A percentile compares a stretch with the other conserved stretches of the same genome.
Conservation (phyloP, 805 yeast species). For the Cyberlindnera samutprakarnensis region DNA sequence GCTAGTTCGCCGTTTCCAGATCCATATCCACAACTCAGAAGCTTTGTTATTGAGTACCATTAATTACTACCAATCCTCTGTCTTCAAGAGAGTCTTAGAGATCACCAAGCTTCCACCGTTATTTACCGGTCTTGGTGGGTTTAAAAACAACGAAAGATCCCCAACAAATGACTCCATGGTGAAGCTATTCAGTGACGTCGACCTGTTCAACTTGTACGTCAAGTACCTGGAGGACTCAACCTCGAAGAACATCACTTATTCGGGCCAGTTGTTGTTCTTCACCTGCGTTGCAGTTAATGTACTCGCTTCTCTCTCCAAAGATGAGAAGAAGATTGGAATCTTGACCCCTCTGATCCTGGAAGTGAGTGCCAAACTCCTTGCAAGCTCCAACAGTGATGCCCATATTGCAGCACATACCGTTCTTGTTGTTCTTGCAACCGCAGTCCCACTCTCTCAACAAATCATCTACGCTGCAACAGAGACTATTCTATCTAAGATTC, state of each 20-base stretch:
- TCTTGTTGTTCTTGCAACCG: conserved; percentile 67
- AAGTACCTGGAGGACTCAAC: conserved; percentile 39
- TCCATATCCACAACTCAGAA: conserved; percentile 77
- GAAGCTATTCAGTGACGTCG: conserved; percentile 66
- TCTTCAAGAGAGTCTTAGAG: conserved; percentile 70
- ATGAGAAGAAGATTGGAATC: conserved; percentile 36
- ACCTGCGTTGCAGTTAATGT: conserved; percentile 63
- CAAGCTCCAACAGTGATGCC: conserved; percentile 44
- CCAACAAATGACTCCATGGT: conserved; percentile 66
- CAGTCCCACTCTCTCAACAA: conserved; percentile 53
- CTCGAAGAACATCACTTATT: conserved; percentile 48
- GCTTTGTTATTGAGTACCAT: conserved; percentile 59
- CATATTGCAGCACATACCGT: conserved; percentile 82
- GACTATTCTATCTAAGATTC: conserved; percentile 44
- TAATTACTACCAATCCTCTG: conserved; percentile 71
- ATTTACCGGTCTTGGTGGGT: conserved; percentile 63
- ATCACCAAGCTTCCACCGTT: conserved; percentile 73
- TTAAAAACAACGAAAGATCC: conserved; percentile 51
- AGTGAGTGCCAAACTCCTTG: conserved; percentile 46
- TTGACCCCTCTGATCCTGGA: conserved; percentile 53
- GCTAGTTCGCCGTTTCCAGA: conserved; percentile 86
- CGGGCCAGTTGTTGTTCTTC: conserved; percentile 71
- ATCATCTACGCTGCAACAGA: conserved; percentile 55
- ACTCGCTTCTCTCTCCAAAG: conserved; percentile 46
- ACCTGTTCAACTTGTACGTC: conserved; percentile 59